Percentiles rank a stretch among this genome's conserved stretches.
Evolutionary conservation across 2,329 filamentous ascomycete species (phyloP).

Genomic region (Fusarium heterosporum): DNA sequence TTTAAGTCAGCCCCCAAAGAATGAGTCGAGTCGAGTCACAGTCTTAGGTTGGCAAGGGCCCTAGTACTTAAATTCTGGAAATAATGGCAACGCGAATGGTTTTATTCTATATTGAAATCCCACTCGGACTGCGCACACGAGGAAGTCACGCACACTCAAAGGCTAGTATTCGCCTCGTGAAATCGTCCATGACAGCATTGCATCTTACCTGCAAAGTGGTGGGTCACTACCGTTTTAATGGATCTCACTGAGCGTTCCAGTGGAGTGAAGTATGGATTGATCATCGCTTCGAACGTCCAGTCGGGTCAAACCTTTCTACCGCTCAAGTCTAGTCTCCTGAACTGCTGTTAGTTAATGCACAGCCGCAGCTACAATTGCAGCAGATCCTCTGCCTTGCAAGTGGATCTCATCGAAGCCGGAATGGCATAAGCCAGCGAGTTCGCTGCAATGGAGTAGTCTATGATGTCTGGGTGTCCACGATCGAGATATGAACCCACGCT

Average conservation of each 20-base stretch:
- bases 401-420: constrained; percentile 15
- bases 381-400: constrained; percentile 27
- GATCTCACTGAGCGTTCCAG: constrained; percentile 31
- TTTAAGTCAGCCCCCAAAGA: constrained; percentile 25
- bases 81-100: background rate
- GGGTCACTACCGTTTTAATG: constrained; percentile 26
- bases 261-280: constrained; percentile 11
- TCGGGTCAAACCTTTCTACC: background rate
- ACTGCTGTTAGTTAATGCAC: background rate
- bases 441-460: background rate
- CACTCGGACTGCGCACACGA: constrained; percentile 35
- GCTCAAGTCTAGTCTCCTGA: background rate
- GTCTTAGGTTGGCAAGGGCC: background rate
- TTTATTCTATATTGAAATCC: constrained; percentile 4
- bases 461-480: background rate
- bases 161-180: constrained; percentile 15
- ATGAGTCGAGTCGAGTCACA: constrained; percentile 28
- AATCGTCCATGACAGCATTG: constrained; percentile 41
- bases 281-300: constrained; percentile 5
- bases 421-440: constrained; percentile 9
- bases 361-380: background rate
- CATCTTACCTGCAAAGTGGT: constrained; percentile 26
- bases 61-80: too few species aligned
- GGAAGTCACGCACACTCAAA: constrained; percentile 25
- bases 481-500: constrained; percentile 36